Base-by-base conservation (phyloP, 2,329 filamentous ascomycete genomes). In the Neopestalotiopsis clavispora region DNA sequence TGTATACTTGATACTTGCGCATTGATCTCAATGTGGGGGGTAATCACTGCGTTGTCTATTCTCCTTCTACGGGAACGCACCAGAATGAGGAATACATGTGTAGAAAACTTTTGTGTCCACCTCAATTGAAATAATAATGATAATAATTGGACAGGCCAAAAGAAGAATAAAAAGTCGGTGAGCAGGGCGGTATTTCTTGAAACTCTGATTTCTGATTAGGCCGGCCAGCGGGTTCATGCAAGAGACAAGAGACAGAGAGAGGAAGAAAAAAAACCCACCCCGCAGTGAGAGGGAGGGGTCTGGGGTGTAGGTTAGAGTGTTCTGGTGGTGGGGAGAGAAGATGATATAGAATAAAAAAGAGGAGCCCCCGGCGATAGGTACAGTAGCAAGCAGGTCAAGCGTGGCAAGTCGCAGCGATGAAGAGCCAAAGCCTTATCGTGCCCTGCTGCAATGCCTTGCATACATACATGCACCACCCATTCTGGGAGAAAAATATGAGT, bases 181-280 rank as follows among this genome's bases (percentile, higher is more conserved):
- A 64, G 42, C 17, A 28, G 61, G 61, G n/a, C 40, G 20, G 38
- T n/a, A 28, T 12, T 32, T 34, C 14, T 28, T 20, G 10, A 20
- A 52, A 52, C 20, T 52, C 38, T 64, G 61, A 64, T 64, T 64
- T 52, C 38, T 64, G 61, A 64, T 64, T 64, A 34, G 61, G 40
- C 61, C 61, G 49, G 40, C 61, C 23, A 28, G 23, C 23, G 23
- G 23, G 38, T 38, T 14, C 59, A 30, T 34, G 57, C 30, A 30
- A 30, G 30, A 34, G 23, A 28, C 23, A 23, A 23, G 23, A 28
- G 23, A 28, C 23, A 28, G 23, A 28, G 23, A 28, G 23, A 28
- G 23, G 23, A 28, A 28, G 12, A 59, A 28, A 38, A 7, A 14
- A 59, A 28, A 14, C 28, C 57, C 57, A 10, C 57, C 23, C 23